phyloP scores from a whole-genome alignment of 2,329 filamentous ascomycete species.

The Pseudogymnoascus sp. region DNA sequence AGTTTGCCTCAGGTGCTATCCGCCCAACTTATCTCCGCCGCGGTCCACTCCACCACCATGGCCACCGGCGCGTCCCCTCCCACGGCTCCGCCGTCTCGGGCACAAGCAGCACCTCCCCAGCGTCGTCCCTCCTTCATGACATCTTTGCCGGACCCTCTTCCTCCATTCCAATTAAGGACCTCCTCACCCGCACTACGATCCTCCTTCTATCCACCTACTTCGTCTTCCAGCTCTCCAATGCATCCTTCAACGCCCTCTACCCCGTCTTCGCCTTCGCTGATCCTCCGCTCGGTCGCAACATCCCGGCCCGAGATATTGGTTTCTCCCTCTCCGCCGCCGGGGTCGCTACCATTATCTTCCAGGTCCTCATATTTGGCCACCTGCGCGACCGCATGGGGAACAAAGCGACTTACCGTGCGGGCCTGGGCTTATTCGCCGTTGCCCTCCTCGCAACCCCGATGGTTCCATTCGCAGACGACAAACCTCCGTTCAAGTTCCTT shows the following conservation, averaged over 20 bases:
- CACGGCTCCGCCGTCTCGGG: conserved; percentile 29
- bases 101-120: conserved; percentile 34
- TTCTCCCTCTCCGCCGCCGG: conserved; percentile 79
- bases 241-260: conserved; percentile 91
- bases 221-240: conserved; percentile 88
- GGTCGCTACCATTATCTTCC: conserved; percentile 78
- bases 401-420: conserved; percentile 70
- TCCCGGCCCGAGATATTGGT: conserved; percentile 75
- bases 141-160: conserved; percentile 37
- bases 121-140: conserved; percentile 17
- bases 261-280: conserved; percentile 79
- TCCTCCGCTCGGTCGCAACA: conserved; percentile 65
- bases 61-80: conserved; percentile 25
- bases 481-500: conserved; percentile 48
- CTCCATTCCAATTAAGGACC: conserved; percentile 44
- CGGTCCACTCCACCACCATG: conserved; percentile 8
- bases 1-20: conserved; percentile 50
- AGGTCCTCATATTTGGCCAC: conserved; percentile 74
- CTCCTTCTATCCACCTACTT: conserved; percentile 78
- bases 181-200: conserved; percentile 75
- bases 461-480: conserved; percentile 65
- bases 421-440: conserved; percentile 70
- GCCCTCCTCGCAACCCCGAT: conserved; percentile 85
- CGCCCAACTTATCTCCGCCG: conserved; percentile 50
- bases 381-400: conserved; percentile 77